Conservation (phyloP, 2,329 filamentous ascomycete species). For the Fusarium coicis region DNA sequence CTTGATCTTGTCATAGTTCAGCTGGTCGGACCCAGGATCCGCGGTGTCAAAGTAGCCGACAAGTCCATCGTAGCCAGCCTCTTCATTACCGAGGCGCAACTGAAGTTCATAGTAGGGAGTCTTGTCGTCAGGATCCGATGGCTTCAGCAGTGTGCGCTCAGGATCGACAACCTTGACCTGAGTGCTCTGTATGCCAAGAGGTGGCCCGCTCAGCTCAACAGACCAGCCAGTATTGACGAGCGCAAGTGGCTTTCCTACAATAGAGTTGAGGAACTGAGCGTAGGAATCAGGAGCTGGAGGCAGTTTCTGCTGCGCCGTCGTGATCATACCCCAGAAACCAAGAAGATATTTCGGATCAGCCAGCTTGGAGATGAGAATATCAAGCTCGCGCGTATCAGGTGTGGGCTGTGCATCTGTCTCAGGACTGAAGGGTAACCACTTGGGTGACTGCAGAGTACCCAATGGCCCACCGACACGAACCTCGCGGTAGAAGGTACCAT, state of each 20-base stretch:
- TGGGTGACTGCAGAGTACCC: constrained; percentile 28
- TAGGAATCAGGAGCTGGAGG: constrained; percentile 50
- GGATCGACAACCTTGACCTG: neutral
- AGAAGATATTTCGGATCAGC: constrained; percentile 43
- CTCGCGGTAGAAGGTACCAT: constrained; percentile 57
- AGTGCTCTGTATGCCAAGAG: constrained; percentile 35
- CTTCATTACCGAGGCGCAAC: constrained; percentile 51
- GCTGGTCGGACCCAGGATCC: constrained; percentile 1
- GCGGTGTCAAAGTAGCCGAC: constrained; percentile 52
- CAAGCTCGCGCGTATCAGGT: constrained; percentile 42
- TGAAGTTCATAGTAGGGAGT: constrained; percentile 48
- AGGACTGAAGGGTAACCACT: constrained; percentile 51
- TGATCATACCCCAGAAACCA: constrained; percentile 52
- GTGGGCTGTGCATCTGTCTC: neutral
- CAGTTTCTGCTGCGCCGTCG: constrained; percentile 39
- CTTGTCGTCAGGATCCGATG: neutral
- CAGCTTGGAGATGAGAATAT: constrained; percentile 42
- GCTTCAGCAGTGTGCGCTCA: neutral
- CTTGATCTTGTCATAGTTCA: constrained; percentile 42
- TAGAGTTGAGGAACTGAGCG: constrained; percentile 47
- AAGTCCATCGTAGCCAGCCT: constrained; percentile 51
- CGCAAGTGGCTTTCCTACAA: constrained; percentile 55
- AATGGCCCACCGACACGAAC: constrained; percentile 50
- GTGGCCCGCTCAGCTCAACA: constrained; percentile 45
- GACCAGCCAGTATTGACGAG: constrained; percentile 54